These are phyloP conservation scores for Aaosphaeria pasadenensis DNA, from an alignment of 2,329 filamentous ascomycete species.

Conservation along the genomic window DNA sequence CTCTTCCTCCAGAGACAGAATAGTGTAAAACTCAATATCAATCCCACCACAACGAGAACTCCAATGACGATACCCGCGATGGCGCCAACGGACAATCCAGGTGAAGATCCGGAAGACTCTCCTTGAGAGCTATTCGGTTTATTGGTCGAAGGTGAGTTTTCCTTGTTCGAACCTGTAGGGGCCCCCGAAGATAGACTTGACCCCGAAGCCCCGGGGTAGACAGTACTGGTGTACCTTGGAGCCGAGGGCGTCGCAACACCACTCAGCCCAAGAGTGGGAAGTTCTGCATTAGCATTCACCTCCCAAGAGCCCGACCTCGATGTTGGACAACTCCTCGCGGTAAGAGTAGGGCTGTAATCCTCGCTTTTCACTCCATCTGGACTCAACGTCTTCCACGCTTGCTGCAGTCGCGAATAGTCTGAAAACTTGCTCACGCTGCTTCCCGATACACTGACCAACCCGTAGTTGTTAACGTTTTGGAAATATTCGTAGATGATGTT, in stretches of 20 bases:
- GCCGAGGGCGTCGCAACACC: slow-evolving; percentile 6
- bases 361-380: slow-evolving; percentile 5
- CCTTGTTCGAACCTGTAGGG: background rate
- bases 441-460: slow-evolving; percentile 3
- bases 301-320: slow-evolving; percentile 3
- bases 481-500: slow-evolving; percentile 12
- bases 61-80: background rate
- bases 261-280: slow-evolving; percentile 5
- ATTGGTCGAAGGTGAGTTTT: background rate
- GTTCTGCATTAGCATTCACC: background rate
- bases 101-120: background rate
- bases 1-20: background rate
- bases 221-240: background rate
- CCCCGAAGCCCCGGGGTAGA: background rate
- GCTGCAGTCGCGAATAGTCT: slow-evolving; percentile 4
- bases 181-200: background rate
- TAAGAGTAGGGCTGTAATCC: slow-evolving; percentile 5
- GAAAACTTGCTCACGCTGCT: background rate
- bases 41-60: background rate
- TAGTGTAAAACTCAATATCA: background rate
- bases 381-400: slow-evolving; percentile 6
- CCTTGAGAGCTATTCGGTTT: background rate
- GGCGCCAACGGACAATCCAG: background rate
- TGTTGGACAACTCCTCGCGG: slow-evolving; percentile 2
- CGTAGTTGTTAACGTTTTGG: slow-evolving; percentile 2